Evolutionary conservation across 139 green algal species (phyloP).

Genomic region (Volvox reticuliferus): DNA sequence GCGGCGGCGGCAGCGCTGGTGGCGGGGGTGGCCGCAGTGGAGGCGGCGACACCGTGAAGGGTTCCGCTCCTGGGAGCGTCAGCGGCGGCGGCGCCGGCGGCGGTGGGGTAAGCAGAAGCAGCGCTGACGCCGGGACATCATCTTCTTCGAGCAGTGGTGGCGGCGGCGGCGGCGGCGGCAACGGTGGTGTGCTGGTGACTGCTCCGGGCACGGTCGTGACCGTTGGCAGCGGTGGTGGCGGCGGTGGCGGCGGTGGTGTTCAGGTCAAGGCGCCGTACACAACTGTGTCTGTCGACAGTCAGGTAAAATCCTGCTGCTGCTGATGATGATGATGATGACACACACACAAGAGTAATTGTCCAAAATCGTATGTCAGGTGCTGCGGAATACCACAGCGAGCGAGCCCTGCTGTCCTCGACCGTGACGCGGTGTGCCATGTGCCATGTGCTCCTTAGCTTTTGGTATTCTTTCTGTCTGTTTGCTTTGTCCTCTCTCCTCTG

Average conservation of each 20-base stretch:
- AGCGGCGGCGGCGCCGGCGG: not conserved
- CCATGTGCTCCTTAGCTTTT: no score
- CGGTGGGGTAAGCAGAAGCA: not conserved
- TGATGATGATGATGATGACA: no score
- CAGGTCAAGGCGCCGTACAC: not conserved
- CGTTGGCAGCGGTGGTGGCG: not conserved
- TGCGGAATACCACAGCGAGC: no score
- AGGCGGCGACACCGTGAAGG: no score
- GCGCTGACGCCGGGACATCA: no score
- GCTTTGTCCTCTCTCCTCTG: no score
- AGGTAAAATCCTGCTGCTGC: no score
- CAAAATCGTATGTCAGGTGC: no score
- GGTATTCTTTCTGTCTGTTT: no score
- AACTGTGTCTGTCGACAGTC: not conserved
- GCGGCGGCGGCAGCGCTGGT: not conserved
- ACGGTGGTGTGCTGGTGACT: not conserved
- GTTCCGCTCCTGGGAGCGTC: not conserved
- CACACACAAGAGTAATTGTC: no score
- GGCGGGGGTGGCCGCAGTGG: not conserved
- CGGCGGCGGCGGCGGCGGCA: not conserved
- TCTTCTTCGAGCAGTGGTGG: not conserved
- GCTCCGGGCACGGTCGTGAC: not conserved
- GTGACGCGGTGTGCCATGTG: no score
- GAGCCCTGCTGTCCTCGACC: no score
- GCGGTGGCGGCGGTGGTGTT: not conserved